Evolutionary conservation across 2,329 filamentous ascomycete genomes (phyloP), one percentile per base, ranked within the genome.

Genomic region (Zymoseptoria tritici): DNA sequence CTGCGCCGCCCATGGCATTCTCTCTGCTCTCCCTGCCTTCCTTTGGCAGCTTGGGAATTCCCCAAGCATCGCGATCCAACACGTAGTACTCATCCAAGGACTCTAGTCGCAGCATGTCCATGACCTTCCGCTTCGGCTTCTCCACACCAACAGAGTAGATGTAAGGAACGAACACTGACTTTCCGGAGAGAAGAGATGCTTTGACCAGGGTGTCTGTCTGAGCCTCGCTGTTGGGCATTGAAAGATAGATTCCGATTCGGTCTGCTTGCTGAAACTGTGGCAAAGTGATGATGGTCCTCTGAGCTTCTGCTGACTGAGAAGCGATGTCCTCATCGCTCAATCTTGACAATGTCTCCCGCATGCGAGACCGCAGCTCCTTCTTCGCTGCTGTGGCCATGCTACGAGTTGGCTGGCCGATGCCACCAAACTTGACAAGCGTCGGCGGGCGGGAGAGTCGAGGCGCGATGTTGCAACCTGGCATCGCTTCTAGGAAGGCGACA

Each of bases 71-170:
- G 49, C 82, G 81, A 69, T 85, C 77, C 61, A 97, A 79, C 22
- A 83, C 83, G 64, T 91, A 84, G 73, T 92, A 96, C 73, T 99
- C 94, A 26, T 83, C 77, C 55, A 90, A 74, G 24, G 85, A 87
- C 59, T 81, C 78, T 49, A 99, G 79, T 63, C 85, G 85, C 21
- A 99, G 84, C 94, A 99, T 97, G 71, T 97, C 91, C 94, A 99
- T 99, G 57, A 94, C 82, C 16, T 89, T 77, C 5, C 85, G 83
- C 58, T 78, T 77, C 13, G 56, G 54, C 52, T 60, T 61, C 31
- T 55, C 57, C 4, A 53, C 42, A 31, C 54, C 54, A 6, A 66
- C 54, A 4, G 64, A 55, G 52, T 70, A 62, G 22, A 96, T 87
- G 72, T 94, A 97, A 0, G 94, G 94, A 54, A 99, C 86, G 73